A percentile compares a stretch with the other conserved stretches of the same genome.
These are phyloP conservation scores for Mycena indigotica DNA, from an alignment of 768 basidiomycete genomes.

Conservation along the genomic window DNA sequence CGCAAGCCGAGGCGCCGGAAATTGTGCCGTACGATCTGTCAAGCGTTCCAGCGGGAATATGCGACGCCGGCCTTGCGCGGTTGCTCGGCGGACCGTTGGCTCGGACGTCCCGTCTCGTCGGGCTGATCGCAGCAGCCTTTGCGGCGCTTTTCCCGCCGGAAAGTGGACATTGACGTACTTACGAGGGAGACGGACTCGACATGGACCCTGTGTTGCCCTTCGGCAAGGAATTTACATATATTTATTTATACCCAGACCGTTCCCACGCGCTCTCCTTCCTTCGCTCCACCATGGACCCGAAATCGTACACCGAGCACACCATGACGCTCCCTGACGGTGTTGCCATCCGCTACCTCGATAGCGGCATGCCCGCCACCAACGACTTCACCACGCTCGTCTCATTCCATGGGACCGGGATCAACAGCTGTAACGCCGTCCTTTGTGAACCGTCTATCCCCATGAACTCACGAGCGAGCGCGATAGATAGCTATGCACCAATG, in stretches of 20 bases:
- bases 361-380: conserved; percentile 30
- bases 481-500: too few relatives aligned
- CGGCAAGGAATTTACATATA: too few relatives aligned
- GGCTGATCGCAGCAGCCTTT: conserved; percentile 16
- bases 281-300: neutral
- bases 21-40: neutral
- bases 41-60: conserved; percentile 1
- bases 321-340: conserved; percentile 27
- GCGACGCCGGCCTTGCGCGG: conserved; percentile 10
- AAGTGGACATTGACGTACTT: too few relatives aligned
- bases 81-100: conserved; percentile 16
- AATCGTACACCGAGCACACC: conserved; percentile 5
- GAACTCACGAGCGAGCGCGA: too few relatives aligned
- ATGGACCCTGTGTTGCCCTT: too few relatives aligned
- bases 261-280: neutral
- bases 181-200: too few relatives aligned
- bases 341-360: conserved; percentile 37
- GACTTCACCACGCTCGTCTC: conserved; percentile 40
- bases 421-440: conserved; percentile 29
- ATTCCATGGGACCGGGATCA: conserved; percentile 39
- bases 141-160: conserved; percentile 11
- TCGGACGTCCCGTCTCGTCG: conserved; percentile 10
- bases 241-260: too few relatives aligned
- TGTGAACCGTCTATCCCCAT: neutral
- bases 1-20: neutral